phyloP scores from a whole-genome alignment of 140 eudicot species.

The Oenanthe javanica region DNA sequence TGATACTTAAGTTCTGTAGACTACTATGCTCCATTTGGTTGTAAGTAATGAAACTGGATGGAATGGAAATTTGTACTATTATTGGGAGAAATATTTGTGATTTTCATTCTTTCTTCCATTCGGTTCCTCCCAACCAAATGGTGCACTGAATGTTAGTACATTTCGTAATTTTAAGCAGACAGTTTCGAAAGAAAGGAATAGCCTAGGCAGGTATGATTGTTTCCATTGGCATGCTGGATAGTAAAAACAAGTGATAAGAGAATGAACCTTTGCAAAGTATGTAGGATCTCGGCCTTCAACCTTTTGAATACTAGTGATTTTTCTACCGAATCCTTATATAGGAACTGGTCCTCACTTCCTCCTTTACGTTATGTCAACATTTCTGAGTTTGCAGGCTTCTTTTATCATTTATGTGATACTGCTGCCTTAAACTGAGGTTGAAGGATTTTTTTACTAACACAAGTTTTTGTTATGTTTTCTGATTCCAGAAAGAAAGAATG shows the following conservation, averaged over 20 bases:
- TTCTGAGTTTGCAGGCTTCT: background rate
- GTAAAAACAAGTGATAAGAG: background rate
- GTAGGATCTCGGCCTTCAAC: background rate
- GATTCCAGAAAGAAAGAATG: slow-evolving; percentile 49
- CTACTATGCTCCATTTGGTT: background rate
- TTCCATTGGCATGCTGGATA: background rate
- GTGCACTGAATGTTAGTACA: background rate
- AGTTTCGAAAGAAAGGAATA: background rate
- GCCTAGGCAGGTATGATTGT: background rate
- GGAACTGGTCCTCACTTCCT: background rate
- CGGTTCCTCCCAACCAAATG: background rate
- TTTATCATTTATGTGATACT: background rate
- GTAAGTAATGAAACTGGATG: background rate
- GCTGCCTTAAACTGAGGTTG: background rate
- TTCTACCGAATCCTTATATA: background rate
- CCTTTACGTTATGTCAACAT: background rate
- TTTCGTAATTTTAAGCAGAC: background rate
- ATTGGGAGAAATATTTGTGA: background rate
- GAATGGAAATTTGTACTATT: background rate
- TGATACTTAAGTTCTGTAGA: background rate
- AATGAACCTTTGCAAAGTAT: background rate
- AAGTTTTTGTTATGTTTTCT: slow-evolving; percentile 4
- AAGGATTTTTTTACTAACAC: background rate
- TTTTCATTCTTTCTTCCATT: background rate
- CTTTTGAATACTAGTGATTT: background rate